Percentiles rank a stretch among this genome's conserved stretches.
These are phyloP conservation scores for Chondrostereum purpureum DNA, from an alignment of 1,284 basidiomycete species.

Conservation along the genomic window DNA sequence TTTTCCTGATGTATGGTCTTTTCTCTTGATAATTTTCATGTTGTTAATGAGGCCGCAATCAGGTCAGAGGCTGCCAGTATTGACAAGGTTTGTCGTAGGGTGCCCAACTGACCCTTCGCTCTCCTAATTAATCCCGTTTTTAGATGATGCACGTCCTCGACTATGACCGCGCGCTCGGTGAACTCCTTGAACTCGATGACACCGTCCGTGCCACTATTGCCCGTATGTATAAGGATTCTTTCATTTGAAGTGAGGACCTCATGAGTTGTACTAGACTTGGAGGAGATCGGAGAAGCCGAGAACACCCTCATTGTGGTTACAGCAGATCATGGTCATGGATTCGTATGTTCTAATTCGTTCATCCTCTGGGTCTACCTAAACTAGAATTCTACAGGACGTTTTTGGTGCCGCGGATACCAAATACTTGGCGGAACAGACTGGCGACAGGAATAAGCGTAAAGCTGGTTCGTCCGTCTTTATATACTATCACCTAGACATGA, in stretches of 20 bases:
- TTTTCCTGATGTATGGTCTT: slow-evolving; percentile 33
- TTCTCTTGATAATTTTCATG: background rate
- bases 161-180: slow-evolving; percentile 37
- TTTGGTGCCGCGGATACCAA: slow-evolving; percentile 37
- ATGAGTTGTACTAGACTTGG: slow-evolving; percentile 23
- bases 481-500: background rate
- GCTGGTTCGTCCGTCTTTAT: slow-evolving; percentile 20
- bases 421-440: slow-evolving; percentile 30
- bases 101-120: background rate
- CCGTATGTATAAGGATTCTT: slow-evolving; percentile 21
- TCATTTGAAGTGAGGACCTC: background rate
- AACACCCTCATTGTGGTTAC: slow-evolving; percentile 35
- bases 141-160: slow-evolving; percentile 41
- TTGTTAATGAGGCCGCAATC: background rate
- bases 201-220: slow-evolving; percentile 33
- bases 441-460: slow-evolving; percentile 28
- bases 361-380: background rate
- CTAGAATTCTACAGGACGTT: slow-evolving; percentile 25
- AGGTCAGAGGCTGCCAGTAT: slow-evolving; percentile 37
- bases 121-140: background rate
- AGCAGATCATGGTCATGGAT: slow-evolving; percentile 37
- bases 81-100: slow-evolving; percentile 26
- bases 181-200: slow-evolving; percentile 35
- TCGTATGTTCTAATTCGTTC: slow-evolving; percentile 21
- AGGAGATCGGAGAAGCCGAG: slow-evolving; percentile 32